Evolutionary conservation across 148 eudicot genomes (phyloP).

Genomic region (Chenopodium suecicum): DNA sequence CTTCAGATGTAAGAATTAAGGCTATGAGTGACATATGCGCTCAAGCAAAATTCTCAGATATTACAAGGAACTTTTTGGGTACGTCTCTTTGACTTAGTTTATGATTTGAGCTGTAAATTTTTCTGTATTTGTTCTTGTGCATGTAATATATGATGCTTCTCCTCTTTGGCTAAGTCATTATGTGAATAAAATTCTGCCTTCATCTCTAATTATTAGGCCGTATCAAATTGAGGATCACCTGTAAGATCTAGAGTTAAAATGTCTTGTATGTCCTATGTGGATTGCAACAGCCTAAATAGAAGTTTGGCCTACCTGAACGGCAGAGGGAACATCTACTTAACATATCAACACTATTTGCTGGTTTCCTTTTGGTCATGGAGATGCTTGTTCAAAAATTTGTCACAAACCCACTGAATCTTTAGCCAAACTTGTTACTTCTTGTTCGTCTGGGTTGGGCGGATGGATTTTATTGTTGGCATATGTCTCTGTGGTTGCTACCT

Average conservation of each 20-base stretch:
- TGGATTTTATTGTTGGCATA: neutral
- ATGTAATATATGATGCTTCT: neutral
- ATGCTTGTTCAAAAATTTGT: neutral
- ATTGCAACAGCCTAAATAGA: too few species aligned
- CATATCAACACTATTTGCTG: neutral
- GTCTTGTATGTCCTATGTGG: neutral
- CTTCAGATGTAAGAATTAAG: slow-evolving; percentile 54
- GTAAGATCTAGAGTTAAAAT: neutral
- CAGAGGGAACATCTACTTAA: too few species aligned
- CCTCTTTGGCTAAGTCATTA: too few species aligned
- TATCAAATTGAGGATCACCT: neutral
- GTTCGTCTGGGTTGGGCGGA: neutral
- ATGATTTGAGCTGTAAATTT: neutral
- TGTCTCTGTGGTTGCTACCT: neutral
- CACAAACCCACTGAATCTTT: neutral
- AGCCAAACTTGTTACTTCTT: neutral
- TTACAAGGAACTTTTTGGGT: slow-evolving; percentile 82
- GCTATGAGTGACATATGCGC: slow-evolving; percentile 56
- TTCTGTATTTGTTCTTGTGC: neutral
- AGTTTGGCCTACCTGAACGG: too few species aligned
- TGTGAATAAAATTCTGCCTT: neutral
- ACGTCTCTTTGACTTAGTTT: slow-evolving; percentile 17
- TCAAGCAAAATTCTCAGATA: slow-evolving; percentile 72
- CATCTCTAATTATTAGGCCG: neutral
- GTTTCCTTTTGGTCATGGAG: neutral